Evolutionary conservation across 2,329 filamentous ascomycete species (phyloP), one percentile per base, ranked within the genome.

Genomic region (Trichoderma breve): DNA sequence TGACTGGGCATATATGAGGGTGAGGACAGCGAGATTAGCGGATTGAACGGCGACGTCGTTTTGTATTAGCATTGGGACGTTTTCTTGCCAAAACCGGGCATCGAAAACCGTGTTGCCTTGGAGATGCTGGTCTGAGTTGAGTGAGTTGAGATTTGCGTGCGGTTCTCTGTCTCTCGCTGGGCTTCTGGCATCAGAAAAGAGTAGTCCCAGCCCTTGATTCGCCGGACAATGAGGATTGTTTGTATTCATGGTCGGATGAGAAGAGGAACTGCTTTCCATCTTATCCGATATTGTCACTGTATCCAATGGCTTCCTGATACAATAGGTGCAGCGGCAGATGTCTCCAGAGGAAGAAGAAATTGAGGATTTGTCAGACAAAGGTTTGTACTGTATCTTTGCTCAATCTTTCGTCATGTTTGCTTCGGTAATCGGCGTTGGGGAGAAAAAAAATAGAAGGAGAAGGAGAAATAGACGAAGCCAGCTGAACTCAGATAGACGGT

Each of bases 11-110:
- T 80, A 78, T 24, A 79, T 73, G 32, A 80, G 76, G 6, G 79
- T 79, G 24, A 82, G 82, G 14, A 83, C 77, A 8, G 82, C 82
- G 36, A 82, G 76, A 71, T 79, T 80, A 21, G 82, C 82, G 60
- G 80, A 80, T 8, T 78, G 78, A 12, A 84, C 77, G 3, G 81
- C 79, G 9, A 77, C 73, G 61, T 81, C 79, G 28, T 78, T 74
- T 14, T 74, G 77, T 18, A 80, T 74, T 14, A 84, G 76, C 18
- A 78, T 78, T 3, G 81, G 81, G 7, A 83, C 79, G 1, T 76
- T 78, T 6, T 77, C 74, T 14, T 74, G 78, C 80, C 82, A 84
- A n/a, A 83, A 79, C 0, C 67, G 60, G 18, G 78, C 76, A 18
- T 79, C 74, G n/a, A 82, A 80, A 71, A 78, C 76, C 3, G 47